Percentiles rank a stretch among this genome's conserved stretches.
phyloP scores from a whole-genome alignment of 75 land plant species.

The Pinus albicaulis region DNA sequence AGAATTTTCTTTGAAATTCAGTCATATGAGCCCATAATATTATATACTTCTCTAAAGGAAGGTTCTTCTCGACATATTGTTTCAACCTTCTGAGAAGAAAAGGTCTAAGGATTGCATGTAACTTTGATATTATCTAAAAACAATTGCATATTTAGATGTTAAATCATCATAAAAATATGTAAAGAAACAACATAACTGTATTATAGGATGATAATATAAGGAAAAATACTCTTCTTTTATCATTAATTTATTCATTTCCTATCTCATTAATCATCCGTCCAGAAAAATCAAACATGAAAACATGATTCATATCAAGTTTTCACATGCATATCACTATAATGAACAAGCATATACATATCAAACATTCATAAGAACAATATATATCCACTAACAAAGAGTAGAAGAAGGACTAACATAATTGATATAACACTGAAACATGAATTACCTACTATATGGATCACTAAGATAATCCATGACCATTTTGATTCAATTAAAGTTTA shows the following conservation, averaged over 20 bases:
- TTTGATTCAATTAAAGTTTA: no score
- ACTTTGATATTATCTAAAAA: not conserved
- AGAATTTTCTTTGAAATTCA: conserved; percentile 19
- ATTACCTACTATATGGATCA: no score
- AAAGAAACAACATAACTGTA: not conserved
- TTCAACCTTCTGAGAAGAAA: conserved; percentile 43
- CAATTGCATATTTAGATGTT: not conserved
- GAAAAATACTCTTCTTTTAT: conserved; percentile 14
- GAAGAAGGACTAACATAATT: no score
- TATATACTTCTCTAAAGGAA: conserved; percentile 42
- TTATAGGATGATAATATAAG: not conserved
- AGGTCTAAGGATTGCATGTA: conserved; percentile 40
- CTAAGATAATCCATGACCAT: no score
- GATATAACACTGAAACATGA: no score
- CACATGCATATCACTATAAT: no score
- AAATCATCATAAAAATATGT: not conserved
- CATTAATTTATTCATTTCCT: conserved; percentile 19
- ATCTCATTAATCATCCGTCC: conserved; percentile 11
- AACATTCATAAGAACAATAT: no score
- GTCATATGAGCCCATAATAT: conserved; percentile 46
- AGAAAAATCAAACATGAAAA: conserved; percentile 36
- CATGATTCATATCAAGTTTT: no score
- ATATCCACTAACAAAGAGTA: no score
- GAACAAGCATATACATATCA: no score
- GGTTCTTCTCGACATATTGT: conserved; percentile 40